Conservation (phyloP, 306 rosid genomes). For the Echinosophora koreensis region DNA sequence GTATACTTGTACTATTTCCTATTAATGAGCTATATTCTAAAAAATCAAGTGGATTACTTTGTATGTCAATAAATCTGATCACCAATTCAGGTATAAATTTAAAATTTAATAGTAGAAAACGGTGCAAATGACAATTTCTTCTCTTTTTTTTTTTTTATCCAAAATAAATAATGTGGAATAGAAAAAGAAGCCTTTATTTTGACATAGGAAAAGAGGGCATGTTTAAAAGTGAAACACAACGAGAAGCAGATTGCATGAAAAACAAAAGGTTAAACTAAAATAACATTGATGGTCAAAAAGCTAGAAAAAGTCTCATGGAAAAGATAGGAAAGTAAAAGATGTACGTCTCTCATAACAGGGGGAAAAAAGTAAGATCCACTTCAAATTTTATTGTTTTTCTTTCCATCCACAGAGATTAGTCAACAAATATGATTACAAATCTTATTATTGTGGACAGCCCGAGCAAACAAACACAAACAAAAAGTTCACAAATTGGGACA, state of each 20-base stretch:
- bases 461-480: conserved; percentile 41
- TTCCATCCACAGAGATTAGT: conserved; percentile 57
- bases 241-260: conserved; percentile 57
- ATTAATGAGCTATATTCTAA: background rate
- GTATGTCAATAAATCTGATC: background rate
- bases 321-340: conserved; percentile 66
- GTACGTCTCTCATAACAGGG: conserved; percentile 45
- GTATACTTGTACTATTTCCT: background rate
- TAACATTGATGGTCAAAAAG: conserved; percentile 79
- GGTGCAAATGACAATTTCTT: conserved; percentile 18
- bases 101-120: background rate
- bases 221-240: conserved; percentile 55
- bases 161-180: conserved; percentile 29
- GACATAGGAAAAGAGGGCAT: conserved; percentile 46
- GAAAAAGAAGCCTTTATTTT: conserved; percentile 41
- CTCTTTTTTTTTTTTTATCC: background rate
- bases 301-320: conserved; percentile 51
- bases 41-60: background rate
- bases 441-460: conserved; percentile 68
- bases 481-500: conserved; percentile 40
- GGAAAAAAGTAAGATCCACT: conserved; percentile 52
- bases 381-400: conserved; percentile 49
- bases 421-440: conserved; percentile 77
- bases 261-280: conserved; percentile 52
- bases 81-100: no score